A percentile compares a stretch with the other conserved stretches of the same genome.
These are phyloP conservation scores for Plantago lanceolata DNA, from an alignment of 305 asterid species.

Conservation along the genomic window DNA sequence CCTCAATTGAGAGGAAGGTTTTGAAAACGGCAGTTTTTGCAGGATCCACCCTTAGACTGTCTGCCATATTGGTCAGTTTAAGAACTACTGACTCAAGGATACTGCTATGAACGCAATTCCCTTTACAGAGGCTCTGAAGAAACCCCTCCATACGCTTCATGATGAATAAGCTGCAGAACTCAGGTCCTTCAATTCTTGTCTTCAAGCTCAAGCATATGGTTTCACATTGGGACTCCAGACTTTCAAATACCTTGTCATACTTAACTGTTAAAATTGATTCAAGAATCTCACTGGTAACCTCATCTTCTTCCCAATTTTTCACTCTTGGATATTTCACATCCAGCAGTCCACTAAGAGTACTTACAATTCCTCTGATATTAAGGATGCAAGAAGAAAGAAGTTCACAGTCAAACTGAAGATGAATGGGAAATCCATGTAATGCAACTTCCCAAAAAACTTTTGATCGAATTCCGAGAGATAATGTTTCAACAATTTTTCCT, in stretches of 20 bases:
- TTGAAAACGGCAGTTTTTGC: constrained; percentile 42
- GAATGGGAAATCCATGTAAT: constrained; percentile 84
- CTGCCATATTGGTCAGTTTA: constrained; percentile 61
- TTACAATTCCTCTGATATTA: constrained; percentile 55
- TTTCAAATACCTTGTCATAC: constrained; percentile 72
- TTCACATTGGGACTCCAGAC: constrained; percentile 61
- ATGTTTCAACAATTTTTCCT: constrained; percentile 47
- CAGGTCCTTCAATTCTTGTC: constrained; percentile 57
- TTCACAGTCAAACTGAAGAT: constrained; percentile 50
- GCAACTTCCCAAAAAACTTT: constrained; percentile 67
- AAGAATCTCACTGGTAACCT: constrained; percentile 54
- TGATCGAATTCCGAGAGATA: constrained; percentile 56
- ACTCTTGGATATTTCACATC: constrained; percentile 48
- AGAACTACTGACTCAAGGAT: constrained; percentile 58
- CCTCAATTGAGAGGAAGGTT: constrained; percentile 55
- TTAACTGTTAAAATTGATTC: constrained; percentile 65
- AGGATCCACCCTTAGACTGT: constrained; percentile 62
- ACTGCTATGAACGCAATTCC: constrained; percentile 48
- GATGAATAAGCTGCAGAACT: constrained; percentile 54
- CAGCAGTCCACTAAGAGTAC: constrained; percentile 58
- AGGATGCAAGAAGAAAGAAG: constrained; percentile 76
- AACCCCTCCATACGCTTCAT: constrained; percentile 82
- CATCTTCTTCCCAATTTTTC: constrained; percentile 45
- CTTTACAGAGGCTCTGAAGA: constrained; percentile 40
- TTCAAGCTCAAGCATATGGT: constrained; percentile 58